Evolutionary conservation across 495 filamentous ascomycete species (phyloP), one percentile per base, ranked within the genome.

Genomic region (Aspergillus campestris): DNA sequence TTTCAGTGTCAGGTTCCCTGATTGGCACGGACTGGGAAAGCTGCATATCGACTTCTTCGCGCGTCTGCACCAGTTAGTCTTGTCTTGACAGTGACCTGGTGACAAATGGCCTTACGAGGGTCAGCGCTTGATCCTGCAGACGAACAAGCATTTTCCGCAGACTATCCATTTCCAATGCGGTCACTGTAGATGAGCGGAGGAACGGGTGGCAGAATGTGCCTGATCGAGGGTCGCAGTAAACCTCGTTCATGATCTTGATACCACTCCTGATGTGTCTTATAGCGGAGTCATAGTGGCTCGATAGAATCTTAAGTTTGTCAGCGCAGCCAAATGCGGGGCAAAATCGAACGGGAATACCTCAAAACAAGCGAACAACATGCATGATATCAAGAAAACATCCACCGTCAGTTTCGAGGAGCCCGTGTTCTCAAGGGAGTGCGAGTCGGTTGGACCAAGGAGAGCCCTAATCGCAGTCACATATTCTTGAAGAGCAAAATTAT

Each of bases 311-410:
- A 10, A 24, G 18, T 4, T 24, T 24, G 18, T 24, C 18, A 24
- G 18, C 18, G 18, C 18, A 24, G 18, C 18, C 18, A 24, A 24
- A 24, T 24, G 18, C 1, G 13, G 30, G 27, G 33, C 33, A 49
- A 14, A 49, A 35, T 31, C 12, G 5, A 32, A 37, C 13, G 11
- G 7, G 28, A 51, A 37, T 39, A 61, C 56, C 47, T 58, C 52
- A 34, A 51, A 53, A 24, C 53, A 54, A 44, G 41, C 40, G 15
- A 59, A 59, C 4, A 57, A 15, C 7, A 60, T 46, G 29, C 78
- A 81, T 0, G 75, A 66, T 24, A 78, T 66, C 27, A 82, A 65
- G 35, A 66, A 70, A 15, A 79, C 57, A 34, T 66, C 65, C 4
- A 65, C 47, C 11, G 57, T 51, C 0, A 49, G 45, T 7, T 10